phyloP scores from a whole-genome alignment of 371 early-diverging fungal genomes.

The Thermomucor indicae-seudaticae region DNA sequence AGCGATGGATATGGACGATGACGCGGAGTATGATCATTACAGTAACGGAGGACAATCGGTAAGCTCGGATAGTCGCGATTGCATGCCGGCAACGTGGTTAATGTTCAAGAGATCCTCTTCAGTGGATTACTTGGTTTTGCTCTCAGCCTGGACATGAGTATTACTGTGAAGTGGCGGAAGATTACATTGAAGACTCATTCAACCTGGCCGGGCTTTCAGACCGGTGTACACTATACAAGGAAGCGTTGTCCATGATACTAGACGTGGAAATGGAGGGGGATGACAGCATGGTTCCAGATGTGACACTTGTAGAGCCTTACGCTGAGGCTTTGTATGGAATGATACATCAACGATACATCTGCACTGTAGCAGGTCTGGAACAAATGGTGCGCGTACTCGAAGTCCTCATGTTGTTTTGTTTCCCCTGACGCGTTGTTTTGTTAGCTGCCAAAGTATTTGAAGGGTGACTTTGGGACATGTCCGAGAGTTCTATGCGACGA shows the following conservation, averaged over 20 bases:
- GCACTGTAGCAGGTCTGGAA: slow-evolving; percentile 71
- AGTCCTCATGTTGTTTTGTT: neutral
- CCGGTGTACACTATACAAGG: slow-evolving; percentile 73
- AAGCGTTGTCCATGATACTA: slow-evolving; percentile 80
- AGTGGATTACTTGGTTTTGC: slow-evolving; percentile 94
- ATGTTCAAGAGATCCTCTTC: too few relatives aligned
- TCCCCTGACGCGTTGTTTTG: neutral
- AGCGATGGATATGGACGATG: too few relatives aligned
- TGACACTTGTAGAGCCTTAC: slow-evolving; percentile 35
- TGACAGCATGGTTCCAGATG: slow-evolving; percentile 37
- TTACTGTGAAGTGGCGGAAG: slow-evolving; percentile 78
- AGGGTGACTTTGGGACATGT: slow-evolving; percentile 83
- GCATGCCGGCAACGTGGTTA: too few relatives aligned
- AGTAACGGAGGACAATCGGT: too few relatives aligned
- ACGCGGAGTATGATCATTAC: too few relatives aligned
- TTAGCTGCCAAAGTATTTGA: slow-evolving; percentile 65
- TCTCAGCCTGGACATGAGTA: slow-evolving; percentile 72
- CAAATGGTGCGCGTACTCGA: slow-evolving; percentile 54
- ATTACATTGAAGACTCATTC: slow-evolving; percentile 89
- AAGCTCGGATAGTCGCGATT: too few relatives aligned
- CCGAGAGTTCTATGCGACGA: slow-evolving; percentile 75
- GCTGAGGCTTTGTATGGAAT: slow-evolving; percentile 74
- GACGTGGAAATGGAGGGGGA: slow-evolving; percentile 64
- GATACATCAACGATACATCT: slow-evolving; percentile 80
- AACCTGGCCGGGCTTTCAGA: slow-evolving; percentile 85